A percentile compares a stretch with the other conserved stretches of the same genome.
Conservation (phyloP, 108 stramenopile genomes). For the Halocafeteria seosinensis region DNA sequence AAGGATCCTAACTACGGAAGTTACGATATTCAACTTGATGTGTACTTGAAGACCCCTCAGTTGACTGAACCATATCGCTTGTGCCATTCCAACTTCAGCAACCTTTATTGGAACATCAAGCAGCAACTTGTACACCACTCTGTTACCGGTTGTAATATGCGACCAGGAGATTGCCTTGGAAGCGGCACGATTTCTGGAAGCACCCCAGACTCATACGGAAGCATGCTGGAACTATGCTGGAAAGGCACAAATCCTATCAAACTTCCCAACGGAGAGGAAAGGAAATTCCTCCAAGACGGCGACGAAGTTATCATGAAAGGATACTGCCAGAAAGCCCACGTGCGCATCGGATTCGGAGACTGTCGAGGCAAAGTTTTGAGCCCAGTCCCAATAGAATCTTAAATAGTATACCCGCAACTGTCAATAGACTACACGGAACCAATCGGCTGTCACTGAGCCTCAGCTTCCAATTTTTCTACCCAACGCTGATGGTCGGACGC, state of each 20-base stretch:
- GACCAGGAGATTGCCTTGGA: constrained; percentile 62
- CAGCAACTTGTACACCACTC: constrained; percentile 78
- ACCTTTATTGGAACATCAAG: constrained; percentile 67
- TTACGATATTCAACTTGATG: constrained; percentile 54
- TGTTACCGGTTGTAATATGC: constrained; percentile 66
- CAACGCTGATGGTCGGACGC: too few species aligned
- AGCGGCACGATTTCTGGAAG: constrained; percentile 64
- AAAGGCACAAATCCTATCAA: constrained; percentile 49
- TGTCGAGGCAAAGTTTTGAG: constrained; percentile 40
- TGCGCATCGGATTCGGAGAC: constrained; percentile 44
- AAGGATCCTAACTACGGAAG: constrained; percentile 31
- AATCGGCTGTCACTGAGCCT: too few species aligned
- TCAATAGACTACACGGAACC: too few species aligned
- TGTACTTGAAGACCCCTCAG: constrained; percentile 34
- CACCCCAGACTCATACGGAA: constrained; percentile 45
- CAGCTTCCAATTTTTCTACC: too few species aligned
- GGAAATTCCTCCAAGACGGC: constrained; percentile 66
- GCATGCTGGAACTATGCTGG: constrained; percentile 71
- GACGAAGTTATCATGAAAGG: constrained; percentile 64
- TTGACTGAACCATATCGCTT: constrained; percentile 23
- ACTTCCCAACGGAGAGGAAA: constrained; percentile 27
- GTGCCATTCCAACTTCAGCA: constrained; percentile 48
- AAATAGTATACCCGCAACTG: too few species aligned
- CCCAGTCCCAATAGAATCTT: too few species aligned
- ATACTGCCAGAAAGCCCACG: constrained; percentile 38